Conservation (phyloP, 176 grass and related monocot genomes). For the Guadua angustifolia region DNA sequence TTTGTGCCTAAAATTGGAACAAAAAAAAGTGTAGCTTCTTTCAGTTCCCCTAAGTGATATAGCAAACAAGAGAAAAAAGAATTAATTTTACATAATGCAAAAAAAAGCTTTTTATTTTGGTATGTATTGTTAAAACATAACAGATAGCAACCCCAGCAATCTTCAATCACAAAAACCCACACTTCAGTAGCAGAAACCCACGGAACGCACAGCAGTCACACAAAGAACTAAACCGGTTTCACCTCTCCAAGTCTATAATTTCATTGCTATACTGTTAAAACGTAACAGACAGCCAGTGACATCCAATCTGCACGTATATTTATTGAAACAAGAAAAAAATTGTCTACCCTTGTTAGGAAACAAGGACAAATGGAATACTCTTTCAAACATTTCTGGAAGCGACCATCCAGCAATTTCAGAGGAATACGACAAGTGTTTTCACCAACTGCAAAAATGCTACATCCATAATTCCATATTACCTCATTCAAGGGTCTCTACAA, state of each 20-base stretch:
- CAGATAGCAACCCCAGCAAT: background rate
- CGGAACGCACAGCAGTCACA: background rate
- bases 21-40: background rate
- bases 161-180: background rate
- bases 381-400: no score
- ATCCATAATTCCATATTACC: background rate
- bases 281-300: background rate
- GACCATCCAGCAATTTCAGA: background rate
- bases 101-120: background rate
- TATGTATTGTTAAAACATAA: no score
- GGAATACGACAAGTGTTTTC: background rate
- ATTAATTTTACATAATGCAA: background rate
- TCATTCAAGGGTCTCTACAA: background rate
- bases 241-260: conserved; percentile 6
- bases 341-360: background rate
- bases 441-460: background rate
- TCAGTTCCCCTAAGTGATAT: background rate
- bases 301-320: background rate
- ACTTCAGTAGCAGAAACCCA: background rate
- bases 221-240: background rate
- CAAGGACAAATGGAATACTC: background rate
- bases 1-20: background rate
- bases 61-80: background rate
- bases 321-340: background rate
- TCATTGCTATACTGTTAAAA: background rate